phyloP scores from a whole-genome alignment of 257 asterid genomes.

The Hygrophila difformis region DNA sequence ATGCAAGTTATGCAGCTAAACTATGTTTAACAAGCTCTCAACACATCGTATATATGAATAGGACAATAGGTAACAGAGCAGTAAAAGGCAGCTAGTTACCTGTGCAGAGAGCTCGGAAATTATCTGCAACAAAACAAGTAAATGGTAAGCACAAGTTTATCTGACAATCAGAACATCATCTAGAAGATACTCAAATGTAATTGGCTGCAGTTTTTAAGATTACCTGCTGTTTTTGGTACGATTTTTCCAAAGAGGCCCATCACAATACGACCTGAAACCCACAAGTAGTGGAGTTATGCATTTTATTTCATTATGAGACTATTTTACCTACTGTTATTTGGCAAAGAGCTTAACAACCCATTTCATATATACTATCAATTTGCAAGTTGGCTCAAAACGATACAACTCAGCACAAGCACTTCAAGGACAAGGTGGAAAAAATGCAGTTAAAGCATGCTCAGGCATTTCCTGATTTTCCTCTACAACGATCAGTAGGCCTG shows the following conservation, averaged over 20 bases:
- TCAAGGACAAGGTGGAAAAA: too few species aligned
- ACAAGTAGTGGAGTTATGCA: slow-evolving; percentile 4
- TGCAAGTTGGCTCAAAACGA: too few species aligned
- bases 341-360: too few species aligned
- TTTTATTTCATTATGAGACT: too few species aligned
- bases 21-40: slow-evolving; percentile 15
- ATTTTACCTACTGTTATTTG: too few species aligned
- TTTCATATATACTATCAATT: too few species aligned
- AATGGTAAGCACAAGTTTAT: slow-evolving; percentile 13
- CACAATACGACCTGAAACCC: slow-evolving; percentile 61
- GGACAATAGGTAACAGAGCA: slow-evolving; percentile 13
- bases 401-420: too few species aligned
- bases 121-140: slow-evolving; percentile 51
- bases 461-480: too few species aligned
- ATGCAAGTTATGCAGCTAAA: background rate
- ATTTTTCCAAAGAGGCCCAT: slow-evolving; percentile 79
- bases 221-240: slow-evolving; percentile 87
- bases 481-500: too few species aligned
- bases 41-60: slow-evolving; percentile 4
- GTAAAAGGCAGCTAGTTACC: slow-evolving; percentile 52
- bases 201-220: slow-evolving; percentile 6
- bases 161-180: slow-evolving; percentile 6
- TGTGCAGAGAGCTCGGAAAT: slow-evolving; percentile 96
- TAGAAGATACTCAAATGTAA: background rate
- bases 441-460: too few species aligned